These are phyloP conservation scores for Actinomucor elegans DNA, from an alignment of 371 early-diverging fungal genomes.

Conservation along the genomic window DNA sequence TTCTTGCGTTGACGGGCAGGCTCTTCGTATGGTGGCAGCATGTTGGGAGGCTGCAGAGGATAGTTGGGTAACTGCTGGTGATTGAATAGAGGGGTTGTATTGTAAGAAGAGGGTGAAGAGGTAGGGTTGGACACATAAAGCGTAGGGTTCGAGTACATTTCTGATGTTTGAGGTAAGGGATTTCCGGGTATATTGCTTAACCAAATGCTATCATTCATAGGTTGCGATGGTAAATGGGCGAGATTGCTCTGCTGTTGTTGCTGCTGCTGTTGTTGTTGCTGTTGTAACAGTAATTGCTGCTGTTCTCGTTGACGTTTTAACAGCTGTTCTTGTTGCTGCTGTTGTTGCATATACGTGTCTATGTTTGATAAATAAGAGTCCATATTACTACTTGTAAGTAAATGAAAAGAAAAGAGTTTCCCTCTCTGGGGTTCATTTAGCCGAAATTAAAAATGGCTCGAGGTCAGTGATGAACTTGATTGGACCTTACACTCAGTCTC, in stretches of 20 bases:
- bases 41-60: not conserved
- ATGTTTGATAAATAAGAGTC: conserved; percentile 20
- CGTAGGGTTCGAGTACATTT: not conserved
- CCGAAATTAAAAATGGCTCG: too few relatives aligned
- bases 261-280: not conserved
- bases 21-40: not conserved
- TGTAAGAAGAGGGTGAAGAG: not conserved
- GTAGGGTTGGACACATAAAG: not conserved
- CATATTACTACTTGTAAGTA: conserved; percentile 3
- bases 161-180: not conserved
- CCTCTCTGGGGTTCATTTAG: too few relatives aligned
- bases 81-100: not conserved
- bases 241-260: not conserved
- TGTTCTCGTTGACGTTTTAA: not conserved
- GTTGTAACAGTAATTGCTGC: not conserved
- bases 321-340: conserved; percentile 1
- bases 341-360: conserved; percentile 17
- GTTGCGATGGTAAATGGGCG: not conserved
- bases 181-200: conserved; percentile 2
- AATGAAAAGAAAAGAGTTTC: not conserved
- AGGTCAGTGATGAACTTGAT: too few relatives aligned
- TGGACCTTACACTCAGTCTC: too few relatives aligned
- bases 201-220: not conserved
- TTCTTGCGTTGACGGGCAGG: conserved; percentile 13
- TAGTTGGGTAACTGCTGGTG: not conserved